A percentile compares a stretch with the other conserved stretches of the same genome.
phyloP scores from a whole-genome alignment of 257 asterid species.

The Solanum pennellii region DNA sequence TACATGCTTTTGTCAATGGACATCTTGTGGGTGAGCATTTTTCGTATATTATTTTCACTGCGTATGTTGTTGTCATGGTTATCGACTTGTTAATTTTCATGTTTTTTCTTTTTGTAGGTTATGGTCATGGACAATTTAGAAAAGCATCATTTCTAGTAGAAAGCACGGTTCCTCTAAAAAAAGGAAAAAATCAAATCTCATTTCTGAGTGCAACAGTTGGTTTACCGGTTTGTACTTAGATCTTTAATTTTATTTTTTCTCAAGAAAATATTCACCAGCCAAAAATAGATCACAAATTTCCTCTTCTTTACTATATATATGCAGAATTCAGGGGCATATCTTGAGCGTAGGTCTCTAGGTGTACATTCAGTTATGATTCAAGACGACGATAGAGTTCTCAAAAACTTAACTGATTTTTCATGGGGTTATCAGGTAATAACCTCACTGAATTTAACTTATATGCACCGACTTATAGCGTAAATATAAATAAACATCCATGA shows the following conservation, averaged over 20 bases:
- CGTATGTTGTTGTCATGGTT: neutral
- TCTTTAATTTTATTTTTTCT: neutral
- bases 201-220: constrained; percentile 73
- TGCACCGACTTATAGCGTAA: neutral
- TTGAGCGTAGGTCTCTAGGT: constrained; percentile 62
- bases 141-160: constrained; percentile 28
- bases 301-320: neutral
- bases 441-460: neutral
- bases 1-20: constrained; percentile 57
- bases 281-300: neutral
- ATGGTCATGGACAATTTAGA: constrained; percentile 41
- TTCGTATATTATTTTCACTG: neutral
- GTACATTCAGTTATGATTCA: constrained; percentile 28
- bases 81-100: neutral
- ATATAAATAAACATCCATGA: neutral
- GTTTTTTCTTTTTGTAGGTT: constrained; percentile 20
- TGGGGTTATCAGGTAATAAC: constrained; percentile 66
- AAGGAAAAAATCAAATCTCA: constrained; percentile 51
- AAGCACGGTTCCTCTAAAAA: constrained; percentile 10
- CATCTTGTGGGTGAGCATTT: constrained; percentile 35
- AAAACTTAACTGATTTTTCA: constrained; percentile 18
- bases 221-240: constrained; percentile 38
- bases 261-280: neutral
- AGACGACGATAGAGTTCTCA: neutral
- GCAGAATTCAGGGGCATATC: constrained; percentile 72